Base-by-base conservation (phyloP, 2,329 filamentous ascomycete species). In the Penicillium griseofulvum region DNA sequence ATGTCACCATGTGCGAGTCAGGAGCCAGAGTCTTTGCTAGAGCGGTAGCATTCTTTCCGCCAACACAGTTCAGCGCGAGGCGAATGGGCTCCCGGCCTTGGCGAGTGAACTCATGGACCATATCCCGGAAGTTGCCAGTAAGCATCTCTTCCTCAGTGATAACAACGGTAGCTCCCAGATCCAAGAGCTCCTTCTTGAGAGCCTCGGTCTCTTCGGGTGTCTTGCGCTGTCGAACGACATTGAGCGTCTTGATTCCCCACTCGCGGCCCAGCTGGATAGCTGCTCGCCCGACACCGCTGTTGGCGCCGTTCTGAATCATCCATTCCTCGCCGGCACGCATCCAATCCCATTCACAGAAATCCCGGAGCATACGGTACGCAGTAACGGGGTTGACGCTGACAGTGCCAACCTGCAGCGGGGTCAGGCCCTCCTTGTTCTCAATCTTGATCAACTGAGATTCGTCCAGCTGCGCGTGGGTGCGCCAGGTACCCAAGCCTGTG, bases 251-350 rank as follows among this genome's bases (percentile, higher is more conserved):
- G 67, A 94, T 83, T 0, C 93, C 93, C 93, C 92, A 97, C 50
- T 91, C 81, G 65, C 78, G 81, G 1, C 84, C 93, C 1, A 99
- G 80, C 76, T 99, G 94, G 61, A 97, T 94, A 11, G 91, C 93
- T 3, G 92, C 89, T 37, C 94, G 81, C 1, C 94, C 94, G 16
- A 99, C 94, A 11, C 91, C 94, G 39, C 87, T 91, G 75, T 99
- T 99, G 37, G 93, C 94, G 8, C 93, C 94, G 71, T 99, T 99
- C 76, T 99, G 94, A 44, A 99, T 86, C 70, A 97, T 90, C 92
- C 93, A 99, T 54, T 95, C 88, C 52, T 92, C 89, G n/a, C 85
- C 83, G 28, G 65, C 61, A 10, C 74, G 73, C 52, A 81, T 70
- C 68, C 87, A 74, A 4, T 78, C 70, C 63, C 80, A 78, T 24